Conservation (phyloP, 2,329 filamentous ascomycete species). For the Penicillium frequentans region DNA sequence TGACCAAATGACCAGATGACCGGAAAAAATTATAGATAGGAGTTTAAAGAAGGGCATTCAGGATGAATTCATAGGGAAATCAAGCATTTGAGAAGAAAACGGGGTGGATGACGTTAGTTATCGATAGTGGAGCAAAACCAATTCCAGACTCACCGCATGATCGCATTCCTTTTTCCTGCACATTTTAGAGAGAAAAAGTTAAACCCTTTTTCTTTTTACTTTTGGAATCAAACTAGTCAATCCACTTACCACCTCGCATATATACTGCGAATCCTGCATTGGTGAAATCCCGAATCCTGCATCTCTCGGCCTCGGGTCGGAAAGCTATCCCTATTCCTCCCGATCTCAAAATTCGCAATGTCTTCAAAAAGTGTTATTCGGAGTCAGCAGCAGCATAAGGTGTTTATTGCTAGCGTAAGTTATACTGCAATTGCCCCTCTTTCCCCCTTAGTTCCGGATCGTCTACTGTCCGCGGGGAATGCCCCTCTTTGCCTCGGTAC, state of each 20-base stretch:
- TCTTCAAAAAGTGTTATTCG: constrained; percentile 19
- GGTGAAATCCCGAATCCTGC: constrained; percentile 6
- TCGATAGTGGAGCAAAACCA: constrained; percentile 22
- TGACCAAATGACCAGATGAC: not conserved
- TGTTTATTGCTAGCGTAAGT: constrained; percentile 28
- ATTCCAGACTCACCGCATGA: constrained; percentile 26
- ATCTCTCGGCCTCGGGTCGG: constrained; percentile 16
- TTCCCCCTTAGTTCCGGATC: constrained; percentile 1
- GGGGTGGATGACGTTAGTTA: constrained; percentile 22
- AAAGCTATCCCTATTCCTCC: constrained; percentile 21
- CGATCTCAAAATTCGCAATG: constrained; percentile 19
- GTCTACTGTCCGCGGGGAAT: constrained; percentile 6
- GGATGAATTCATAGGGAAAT: not conserved
- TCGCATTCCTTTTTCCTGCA: not conserved
- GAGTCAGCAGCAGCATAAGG: constrained; percentile 23
- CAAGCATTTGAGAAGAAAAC: not conserved
- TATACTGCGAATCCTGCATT: constrained; percentile 4
- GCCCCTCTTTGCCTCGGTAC: constrained; percentile 2
- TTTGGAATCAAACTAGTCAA: not conserved
- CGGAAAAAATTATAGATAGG: not conserved
- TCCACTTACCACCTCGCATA: not conserved
- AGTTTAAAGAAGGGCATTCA: not conserved
- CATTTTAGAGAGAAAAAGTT: not conserved
- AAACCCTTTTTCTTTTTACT: not conserved
- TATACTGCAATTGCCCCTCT: not conserved